Base-by-base conservation (phyloP, 2,329 filamentous ascomycete species). In the Xylariaceae sp. region DNA sequence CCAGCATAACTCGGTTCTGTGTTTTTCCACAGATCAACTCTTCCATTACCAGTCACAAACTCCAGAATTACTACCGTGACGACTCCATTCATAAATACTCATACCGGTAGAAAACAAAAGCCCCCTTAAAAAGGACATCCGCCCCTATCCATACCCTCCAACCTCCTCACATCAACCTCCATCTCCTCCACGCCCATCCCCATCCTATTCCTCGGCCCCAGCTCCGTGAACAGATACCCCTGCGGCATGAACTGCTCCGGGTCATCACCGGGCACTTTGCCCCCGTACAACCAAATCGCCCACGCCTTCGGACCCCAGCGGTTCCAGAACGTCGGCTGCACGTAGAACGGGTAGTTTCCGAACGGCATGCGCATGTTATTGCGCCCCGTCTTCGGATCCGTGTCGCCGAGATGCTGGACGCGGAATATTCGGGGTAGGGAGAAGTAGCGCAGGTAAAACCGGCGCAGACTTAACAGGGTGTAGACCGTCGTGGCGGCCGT, bases 321-420 rank as follows among this genome's bases (percentile, higher is more conserved):
- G 66, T 80, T 83, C 82, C 79, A 83, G 47, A 82, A 71, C 0
- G 81, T 87, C 34, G 78, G 78, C 61, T 81, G 78, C 23, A 82
- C 77, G 71, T 89, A 90, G 73, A 82, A 89, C 2, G 88, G 88
- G 51, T 84, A 81, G 9, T 83, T 81, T 30, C 86, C 78, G 73
- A 84, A 89, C 44, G 76, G 65, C 0, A 74, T 65, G 70, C 66
- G 74, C 35, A 64, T 70, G 56, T 79, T 76, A 62, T 84, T 78
- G 2, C 81, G 80, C 0, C 82, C 81, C 0, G 82, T 80, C 35
- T 78, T 73, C 8, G 77, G 73, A 62, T 88, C 81, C 0, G 81
- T 75, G 0, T 81, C 75, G 1, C 74, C 73, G 48, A 84, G 55
- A 58, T 71, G 70, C 57, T 72, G 64, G 64, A 77, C 60, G 69